These are phyloP conservation scores for Trichothecium roseum DNA, from an alignment of 2,329 filamentous ascomycete species.

Conservation along the genomic window DNA sequence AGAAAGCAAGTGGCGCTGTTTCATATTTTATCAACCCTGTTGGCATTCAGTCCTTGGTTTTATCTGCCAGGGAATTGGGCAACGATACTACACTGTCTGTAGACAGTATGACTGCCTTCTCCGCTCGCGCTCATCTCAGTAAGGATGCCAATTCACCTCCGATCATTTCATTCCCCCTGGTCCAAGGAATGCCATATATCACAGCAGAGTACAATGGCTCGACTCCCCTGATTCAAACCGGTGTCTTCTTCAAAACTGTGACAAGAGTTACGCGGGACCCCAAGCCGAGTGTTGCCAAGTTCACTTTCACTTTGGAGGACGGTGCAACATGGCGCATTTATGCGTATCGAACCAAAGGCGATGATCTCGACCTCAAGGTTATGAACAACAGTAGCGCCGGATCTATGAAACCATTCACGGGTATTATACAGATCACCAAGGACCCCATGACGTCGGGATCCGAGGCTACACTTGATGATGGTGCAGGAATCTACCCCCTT, in stretches of 20 bases:
- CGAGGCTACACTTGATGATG: slow-evolving; percentile 63
- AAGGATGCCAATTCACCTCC: slow-evolving; percentile 40
- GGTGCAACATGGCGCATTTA: slow-evolving; percentile 73
- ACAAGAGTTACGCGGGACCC: slow-evolving; percentile 44
- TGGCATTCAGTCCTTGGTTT: slow-evolving; percentile 67
- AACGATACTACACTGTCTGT: slow-evolving; percentile 44
- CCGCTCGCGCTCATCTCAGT: slow-evolving; percentile 56
- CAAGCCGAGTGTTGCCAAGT: slow-evolving; percentile 63
- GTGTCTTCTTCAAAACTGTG: slow-evolving; percentile 63
- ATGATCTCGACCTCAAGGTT: slow-evolving; percentile 57
- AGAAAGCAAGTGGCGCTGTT: slow-evolving; percentile 43
- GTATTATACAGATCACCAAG: slow-evolving; percentile 76
- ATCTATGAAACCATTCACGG: slow-evolving; percentile 59
- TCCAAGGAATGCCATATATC: slow-evolving; percentile 84
- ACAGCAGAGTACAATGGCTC: slow-evolving; percentile 65
- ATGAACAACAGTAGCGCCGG: slow-evolving; percentile 55
- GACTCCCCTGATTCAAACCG: slow-evolving; percentile 63
- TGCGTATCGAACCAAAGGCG: slow-evolving; percentile 47
- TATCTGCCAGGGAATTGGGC: slow-evolving; percentile 69
- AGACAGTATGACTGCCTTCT: slow-evolving; percentile 46
- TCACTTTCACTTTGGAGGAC: slow-evolving; percentile 62
- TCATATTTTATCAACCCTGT: slow-evolving; percentile 73
- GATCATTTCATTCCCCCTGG: slow-evolving; percentile 65
- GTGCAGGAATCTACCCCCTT: slow-evolving; percentile 65
- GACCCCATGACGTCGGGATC: slow-evolving; percentile 44